A percentile compares a stretch with the other conserved stretches of the same genome.
phyloP scores from a whole-genome alignment of 2,329 filamentous ascomycete species.

The Sporothrix globosa region DNA sequence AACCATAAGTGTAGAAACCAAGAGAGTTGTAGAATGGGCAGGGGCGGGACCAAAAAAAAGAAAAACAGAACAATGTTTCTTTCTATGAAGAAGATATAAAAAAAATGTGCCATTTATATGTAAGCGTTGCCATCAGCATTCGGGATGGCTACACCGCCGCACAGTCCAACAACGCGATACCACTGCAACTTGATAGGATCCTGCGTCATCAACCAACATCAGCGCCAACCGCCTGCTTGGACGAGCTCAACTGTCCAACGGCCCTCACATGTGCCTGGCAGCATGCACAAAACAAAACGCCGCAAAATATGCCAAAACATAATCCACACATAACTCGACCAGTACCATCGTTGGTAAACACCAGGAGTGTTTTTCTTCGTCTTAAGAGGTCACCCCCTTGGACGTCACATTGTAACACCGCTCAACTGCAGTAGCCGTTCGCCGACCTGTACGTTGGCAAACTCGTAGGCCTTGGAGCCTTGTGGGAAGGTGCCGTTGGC shows the following conservation, averaged over 20 bases:
- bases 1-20: not conserved
- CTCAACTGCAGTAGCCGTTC: slow-evolving; percentile 57
- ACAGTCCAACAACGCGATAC: not conserved
- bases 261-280: not conserved
- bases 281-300: slow-evolving; percentile 23
- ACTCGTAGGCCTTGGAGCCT: slow-evolving; percentile 69
- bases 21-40: not conserved
- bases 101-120: slow-evolving; percentile 11
- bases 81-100: not conserved
- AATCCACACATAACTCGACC: not conserved
- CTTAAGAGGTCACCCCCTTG: too few relatives aligned
- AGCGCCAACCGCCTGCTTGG: not conserved
- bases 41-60: not conserved
- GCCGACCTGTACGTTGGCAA: slow-evolving; percentile 64
- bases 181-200: not conserved
- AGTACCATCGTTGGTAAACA: not conserved
- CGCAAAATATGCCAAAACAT: slow-evolving; percentile 15
- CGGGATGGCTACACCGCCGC: slow-evolving; percentile 2
- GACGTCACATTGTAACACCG: slow-evolving; percentile 17
- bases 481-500: slow-evolving; percentile 84
- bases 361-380: not conserved
- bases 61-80: not conserved
- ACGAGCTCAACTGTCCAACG: not conserved
- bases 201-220: slow-evolving; percentile 5
- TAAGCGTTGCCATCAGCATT: not conserved